Percentiles rank a stretch among this genome's conserved stretches.
Evolutionary conservation across 2,329 filamentous ascomycete genomes (phyloP).

Genomic region (Fusarium globosum): DNA sequence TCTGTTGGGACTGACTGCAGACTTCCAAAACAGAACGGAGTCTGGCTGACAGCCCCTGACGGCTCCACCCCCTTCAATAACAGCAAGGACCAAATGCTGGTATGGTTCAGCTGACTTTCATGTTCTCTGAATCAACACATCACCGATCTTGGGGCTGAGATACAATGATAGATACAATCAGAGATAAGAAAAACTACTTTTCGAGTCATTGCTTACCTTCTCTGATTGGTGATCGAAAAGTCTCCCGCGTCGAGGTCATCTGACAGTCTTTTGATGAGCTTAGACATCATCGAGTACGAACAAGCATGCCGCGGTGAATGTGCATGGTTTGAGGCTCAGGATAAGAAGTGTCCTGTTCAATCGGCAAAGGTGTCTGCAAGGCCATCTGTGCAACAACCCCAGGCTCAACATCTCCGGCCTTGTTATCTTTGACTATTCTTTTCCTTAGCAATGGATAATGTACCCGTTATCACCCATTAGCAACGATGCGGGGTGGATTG

Average conservation of each 20-base stretch:
- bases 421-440: conserved; percentile 5
- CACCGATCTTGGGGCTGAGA: neutral
- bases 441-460: conserved; percentile 1
- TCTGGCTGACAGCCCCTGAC: neutral
- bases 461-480: neutral
- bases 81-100: neutral
- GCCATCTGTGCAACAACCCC: conserved; percentile 12
- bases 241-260: conserved; percentile 20
- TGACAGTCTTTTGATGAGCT: conserved; percentile 20
- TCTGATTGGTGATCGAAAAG: neutral
- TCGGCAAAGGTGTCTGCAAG: conserved; percentile 1
- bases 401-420: neutral
- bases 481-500: neutral
- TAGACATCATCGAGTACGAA: conserved; percentile 9
- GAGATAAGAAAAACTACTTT: conserved; percentile 2
- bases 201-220: neutral
- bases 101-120: neutral
- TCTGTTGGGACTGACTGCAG: neutral
- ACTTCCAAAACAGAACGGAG: neutral
- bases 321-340: conserved; percentile 1
- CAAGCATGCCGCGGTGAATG: neutral
- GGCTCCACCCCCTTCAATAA: neutral
- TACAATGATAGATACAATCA: neutral
- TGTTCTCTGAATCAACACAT: neutral
- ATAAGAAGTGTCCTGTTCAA: conserved; percentile 2